Evolutionary conservation across 306 rosid genomes (phyloP), one percentile per base, ranked within the genome.

Genomic region (Fragaria iinumae): DNA sequence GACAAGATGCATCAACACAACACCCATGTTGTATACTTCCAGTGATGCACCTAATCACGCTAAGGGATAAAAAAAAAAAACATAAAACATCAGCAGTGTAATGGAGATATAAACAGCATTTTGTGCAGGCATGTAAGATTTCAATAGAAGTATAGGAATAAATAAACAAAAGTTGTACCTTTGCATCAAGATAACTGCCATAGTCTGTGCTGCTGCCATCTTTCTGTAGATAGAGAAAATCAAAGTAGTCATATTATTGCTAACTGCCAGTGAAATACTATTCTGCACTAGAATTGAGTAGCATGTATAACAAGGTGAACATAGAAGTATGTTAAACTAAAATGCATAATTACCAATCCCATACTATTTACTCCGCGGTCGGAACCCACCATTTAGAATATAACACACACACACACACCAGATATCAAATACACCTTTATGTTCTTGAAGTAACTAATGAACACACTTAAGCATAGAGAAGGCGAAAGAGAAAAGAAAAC

Each of bases 191-290:
- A 87, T 92, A 94, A 85, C 78, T 89, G 76, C 78, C 88, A 71
- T 89, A 92, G 72, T 94, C 97, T 64, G 83, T 78, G 86, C 90
- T 94, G 70, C 83, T 80, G 65, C 98, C 98, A 84, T 90, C 93
- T 83, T 86, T 90, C 97, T 94, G 92, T 84, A 87, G 74, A 75
- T 69, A 44, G 67, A 77, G 76, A 73, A 38, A 52, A 70, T 76
- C 49, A 48, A 43, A 23, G 53, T 36, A 53, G 53, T 70, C 57
- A 62, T 8, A 53, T 36, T 32, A 8, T 47, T 65, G 52, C 59
- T 69, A 23, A 36, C 29, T 56, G 55, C 49, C 43, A 48, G 21
- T 38, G 36, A 47, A 29, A 69, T 5, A 13, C 77, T 66, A 55
- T 53, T 16, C 16, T 34, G 67, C 41, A 71, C 62, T 60, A 67